These are phyloP conservation scores for Globisporangium abappressorium DNA, from an alignment of 352 stramenopile genomes.

Conservation along the genomic window DNA sequence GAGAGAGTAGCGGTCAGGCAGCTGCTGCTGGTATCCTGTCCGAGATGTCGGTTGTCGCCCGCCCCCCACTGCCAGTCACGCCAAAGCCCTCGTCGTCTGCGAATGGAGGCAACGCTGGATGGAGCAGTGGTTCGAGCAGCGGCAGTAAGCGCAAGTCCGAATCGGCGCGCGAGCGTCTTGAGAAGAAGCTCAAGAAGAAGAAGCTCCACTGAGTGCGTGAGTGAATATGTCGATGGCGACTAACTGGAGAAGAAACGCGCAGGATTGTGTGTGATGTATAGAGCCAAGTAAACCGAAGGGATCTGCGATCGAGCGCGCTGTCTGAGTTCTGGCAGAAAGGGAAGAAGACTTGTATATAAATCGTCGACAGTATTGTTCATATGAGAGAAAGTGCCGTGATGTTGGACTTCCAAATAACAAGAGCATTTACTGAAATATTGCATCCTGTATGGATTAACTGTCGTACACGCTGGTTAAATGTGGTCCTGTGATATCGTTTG, in stretches of 20 bases:
- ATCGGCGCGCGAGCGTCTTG: slow-evolving; percentile 64
- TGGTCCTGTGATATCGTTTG: too few species aligned
- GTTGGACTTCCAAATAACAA: too few species aligned
- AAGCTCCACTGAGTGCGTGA: slow-evolving; percentile 34
- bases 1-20: slow-evolving; percentile 23
- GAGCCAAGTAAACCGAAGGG: neutral
- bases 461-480: too few species aligned
- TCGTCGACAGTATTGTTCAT: too few species aligned
- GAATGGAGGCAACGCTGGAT: slow-evolving; percentile 1
- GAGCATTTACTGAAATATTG: too few species aligned
- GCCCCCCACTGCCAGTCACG: slow-evolving; percentile 40
- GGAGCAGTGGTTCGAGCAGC: slow-evolving; percentile 22
- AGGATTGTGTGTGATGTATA: neutral
- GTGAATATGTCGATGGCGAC: too few species aligned
- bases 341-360: too few species aligned
- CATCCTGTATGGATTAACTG: too few species aligned
- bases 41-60: slow-evolving; percentile 30
- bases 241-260: neutral
- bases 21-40: slow-evolving; percentile 22
- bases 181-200: slow-evolving; percentile 82
- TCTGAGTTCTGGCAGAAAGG: too few species aligned
- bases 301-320: neutral
- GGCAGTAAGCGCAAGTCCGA: slow-evolving; percentile 54
- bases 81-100: slow-evolving; percentile 15
- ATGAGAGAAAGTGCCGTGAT: too few species aligned